Percentiles rank a stretch among this genome's conserved stretches.
phyloP scores from a whole-genome alignment of 805 yeast species.

The Clavispora vitiphila region DNA sequence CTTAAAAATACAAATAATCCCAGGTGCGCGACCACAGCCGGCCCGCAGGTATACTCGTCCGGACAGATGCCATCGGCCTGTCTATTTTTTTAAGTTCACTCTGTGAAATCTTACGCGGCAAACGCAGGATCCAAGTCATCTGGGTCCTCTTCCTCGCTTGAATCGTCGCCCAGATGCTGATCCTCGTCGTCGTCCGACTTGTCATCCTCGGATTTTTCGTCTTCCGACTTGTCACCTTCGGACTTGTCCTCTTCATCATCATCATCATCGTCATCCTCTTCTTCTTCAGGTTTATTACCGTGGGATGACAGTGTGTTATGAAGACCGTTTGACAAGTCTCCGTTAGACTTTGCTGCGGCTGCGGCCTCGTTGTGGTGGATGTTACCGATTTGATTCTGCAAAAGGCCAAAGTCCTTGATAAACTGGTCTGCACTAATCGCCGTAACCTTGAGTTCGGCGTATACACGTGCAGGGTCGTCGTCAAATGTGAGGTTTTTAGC shows the following conservation, averaged over 20 bases:
- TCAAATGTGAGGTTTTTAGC: slow-evolving; percentile 13
- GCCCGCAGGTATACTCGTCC: slow-evolving; percentile 1
- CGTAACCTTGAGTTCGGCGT: slow-evolving; percentile 7
- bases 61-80: not conserved
- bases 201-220: slow-evolving; percentile 7
- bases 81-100: not conserved
- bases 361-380: slow-evolving; percentile 5
- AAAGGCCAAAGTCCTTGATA: slow-evolving; percentile 10
- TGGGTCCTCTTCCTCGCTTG: slow-evolving; percentile 7
- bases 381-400: slow-evolving; percentile 9
- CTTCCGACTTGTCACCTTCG: slow-evolving; percentile 3
- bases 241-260: slow-evolving; percentile 8
- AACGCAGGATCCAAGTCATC: slow-evolving; percentile 22
- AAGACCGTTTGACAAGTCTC: not conserved
- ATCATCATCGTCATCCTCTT: slow-evolving; percentile 2
- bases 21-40: not conserved
- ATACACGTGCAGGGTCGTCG: slow-evolving; percentile 11
- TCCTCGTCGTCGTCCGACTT: slow-evolving; percentile 3
- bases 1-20: slow-evolving; percentile 1
- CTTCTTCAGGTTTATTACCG: slow-evolving; percentile 4
- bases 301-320: not conserved
- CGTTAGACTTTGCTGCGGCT: not conserved
- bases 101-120: slow-evolving; percentile 10
- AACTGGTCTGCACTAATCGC: slow-evolving; percentile 11
- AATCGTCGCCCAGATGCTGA: slow-evolving; percentile 6